phyloP scores from a whole-genome alignment of 345 rosid species.

The Arabis alpina region DNA sequence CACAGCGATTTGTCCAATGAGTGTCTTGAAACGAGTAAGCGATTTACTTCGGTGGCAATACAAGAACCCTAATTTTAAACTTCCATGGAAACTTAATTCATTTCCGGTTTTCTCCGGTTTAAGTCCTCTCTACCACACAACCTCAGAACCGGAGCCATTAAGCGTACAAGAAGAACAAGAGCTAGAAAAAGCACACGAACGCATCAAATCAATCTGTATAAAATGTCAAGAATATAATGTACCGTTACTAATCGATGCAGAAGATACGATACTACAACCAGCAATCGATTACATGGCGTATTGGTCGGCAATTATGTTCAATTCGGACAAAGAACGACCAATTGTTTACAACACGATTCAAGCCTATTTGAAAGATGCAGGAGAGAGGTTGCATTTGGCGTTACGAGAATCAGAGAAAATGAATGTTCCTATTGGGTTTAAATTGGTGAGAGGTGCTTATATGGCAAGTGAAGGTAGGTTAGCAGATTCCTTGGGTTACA shows the following conservation, averaged over 20 bases:
- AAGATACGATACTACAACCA: slow-evolving; percentile 78
- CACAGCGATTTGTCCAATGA: slow-evolving; percentile 75
- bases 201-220: slow-evolving; percentile 55
- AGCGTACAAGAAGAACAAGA: slow-evolving; percentile 62
- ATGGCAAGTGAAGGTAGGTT: slow-evolving; percentile 66
- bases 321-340: slow-evolving; percentile 45
- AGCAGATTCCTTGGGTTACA: slow-evolving; percentile 71
- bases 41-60: slow-evolving; percentile 87
- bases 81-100: slow-evolving; percentile 74
- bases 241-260: slow-evolving; percentile 72
- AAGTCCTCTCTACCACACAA: slow-evolving; percentile 79
- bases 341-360: slow-evolving; percentile 78
- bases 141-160: slow-evolving; percentile 59
- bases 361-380: slow-evolving; percentile 80
- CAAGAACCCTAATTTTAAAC: slow-evolving; percentile 59
- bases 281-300: slow-evolving; percentile 84
- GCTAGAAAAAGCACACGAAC: slow-evolving; percentile 55
- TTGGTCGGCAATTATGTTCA: slow-evolving; percentile 56
- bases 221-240: slow-evolving; percentile 57
- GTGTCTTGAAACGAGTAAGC: slow-evolving; percentile 61
- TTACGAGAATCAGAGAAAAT: slow-evolving; percentile 54
- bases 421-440: slow-evolving; percentile 76
- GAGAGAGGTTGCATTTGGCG: slow-evolving; percentile 61
- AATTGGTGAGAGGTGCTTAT: slow-evolving; percentile 90
- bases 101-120: slow-evolving; percentile 69